Evolutionary conservation across 2,329 filamentous ascomycete species (phyloP), one percentile per base, ranked within the genome.

Genomic region (Cytospora paraplurivora): DNA sequence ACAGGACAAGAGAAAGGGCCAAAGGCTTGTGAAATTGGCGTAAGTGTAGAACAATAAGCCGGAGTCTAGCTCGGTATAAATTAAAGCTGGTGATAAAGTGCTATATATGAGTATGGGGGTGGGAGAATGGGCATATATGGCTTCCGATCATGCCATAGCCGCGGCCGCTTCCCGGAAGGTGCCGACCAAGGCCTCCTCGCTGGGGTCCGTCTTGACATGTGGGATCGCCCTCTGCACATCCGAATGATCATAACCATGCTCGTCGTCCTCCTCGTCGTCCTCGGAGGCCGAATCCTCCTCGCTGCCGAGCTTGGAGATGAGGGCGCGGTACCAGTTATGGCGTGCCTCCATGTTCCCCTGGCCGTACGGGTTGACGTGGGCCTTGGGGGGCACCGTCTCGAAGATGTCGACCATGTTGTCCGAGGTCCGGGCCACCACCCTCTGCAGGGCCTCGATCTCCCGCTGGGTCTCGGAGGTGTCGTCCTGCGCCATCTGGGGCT

Each of bases 351-450:
- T 83, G 52, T 80, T 81, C 54, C 81, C 78, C 67, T 82, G 80
- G 33, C 76, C 76, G 56, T 81, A 82, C 0, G 76, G 76, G 17
- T 75, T 69, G 77, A 69, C 64, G 71, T 56, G 71, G 69, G 37
- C 75, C 73, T 64, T 80, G 79, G 65, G 82, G 33, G 85, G 83
- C 35, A 82, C 80, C 70, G 87, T 86, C 66, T 88, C 85, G 75
- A 88, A 88, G 52, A 89, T 84, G 70, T 89, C 86, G 63, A 88
- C 85, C 75, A 89, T 83, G 69, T 87, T 87, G 70, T 87, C 85
- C 54, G 86, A 87, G 52, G 86, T 88, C 67, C 83, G 83, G 54
- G 84, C 83, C 37, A 88, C 84, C 4, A 89, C 85, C 67, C 83
- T 79, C 72, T 88, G 85, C 58, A 89, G 74, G 60, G 86, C 86